Base-by-base conservation (phyloP, 768 basidiomycete genomes). In the Cyathus striatus region DNA sequence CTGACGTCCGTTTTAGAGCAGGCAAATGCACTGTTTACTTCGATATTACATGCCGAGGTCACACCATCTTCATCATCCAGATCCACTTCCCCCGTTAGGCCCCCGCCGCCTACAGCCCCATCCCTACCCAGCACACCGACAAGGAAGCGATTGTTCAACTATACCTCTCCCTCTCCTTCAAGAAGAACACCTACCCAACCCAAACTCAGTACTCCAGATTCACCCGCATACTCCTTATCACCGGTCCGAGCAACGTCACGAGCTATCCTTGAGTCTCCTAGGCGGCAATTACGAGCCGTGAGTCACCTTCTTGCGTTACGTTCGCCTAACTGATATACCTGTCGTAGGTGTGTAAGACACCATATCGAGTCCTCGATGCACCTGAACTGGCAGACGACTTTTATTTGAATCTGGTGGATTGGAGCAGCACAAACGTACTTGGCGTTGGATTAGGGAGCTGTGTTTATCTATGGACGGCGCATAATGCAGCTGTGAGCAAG, bases 341-440 rank as follows among this genome's bases (percentile, higher is more conserved):
- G n/a, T n/a, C n/a, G n/a, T n/a, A n/a, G n/a, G n/a, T 97, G 1
- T 86, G 86, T 68, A 93, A 95, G 62, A 96, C 94, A 0, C 95
- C 95, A 2, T 98, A 95, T 68, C 82, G 96, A 45, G 95, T 97
- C 1, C 77, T 98, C 24, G 95, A 99, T 58, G 95, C 95, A 6
- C 96, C 95, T 0, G 94, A 98, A 43, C 79, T 99, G 10, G 91
- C 92, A 22, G 95, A 98, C 59, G 95, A 99, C 61, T 99, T 97
- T 63, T 98, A 99, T 57, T 84, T 99, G 49, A 98, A 98, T 57
- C 75, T 98, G 9, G 93, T 98, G 18, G 94, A 97, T 49, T 98
- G 96, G 96, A 90, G 88, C 2, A 86, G 83, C 41, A 94, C 90
- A 4, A 98, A 98, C 57, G 83, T 97, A 0, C 80, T 98, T 0